Evolutionary conservation across 108 stramenopile species (phyloP).

Genomic region (Craspedostauros australis): DNA sequence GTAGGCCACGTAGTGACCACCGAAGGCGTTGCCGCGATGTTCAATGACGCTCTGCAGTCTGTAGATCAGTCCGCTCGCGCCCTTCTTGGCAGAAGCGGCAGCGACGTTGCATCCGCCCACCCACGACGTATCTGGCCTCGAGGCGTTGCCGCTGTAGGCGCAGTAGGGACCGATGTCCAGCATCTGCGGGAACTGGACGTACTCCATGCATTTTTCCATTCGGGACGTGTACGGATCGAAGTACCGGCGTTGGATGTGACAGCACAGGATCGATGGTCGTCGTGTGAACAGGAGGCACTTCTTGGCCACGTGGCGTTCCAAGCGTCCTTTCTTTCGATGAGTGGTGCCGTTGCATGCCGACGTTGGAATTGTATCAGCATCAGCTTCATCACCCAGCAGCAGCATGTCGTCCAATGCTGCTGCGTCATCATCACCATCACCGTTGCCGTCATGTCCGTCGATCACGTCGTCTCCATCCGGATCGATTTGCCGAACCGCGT

Average conservation of each 20-base stretch:
- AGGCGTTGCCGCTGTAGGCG: conserved; percentile 59
- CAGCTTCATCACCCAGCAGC: neutral
- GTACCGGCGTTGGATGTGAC: conserved; percentile 79
- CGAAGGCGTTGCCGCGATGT: conserved; percentile 64
- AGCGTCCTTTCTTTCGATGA: no score
- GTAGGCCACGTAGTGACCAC: conserved; percentile 75
- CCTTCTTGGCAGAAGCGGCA: neutral
- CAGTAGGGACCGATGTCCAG: conserved; percentile 59
- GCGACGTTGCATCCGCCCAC: conserved; percentile 15
- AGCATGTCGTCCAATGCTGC: neutral
- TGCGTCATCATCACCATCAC: no score
- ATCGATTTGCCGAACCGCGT: conserved; percentile 1
- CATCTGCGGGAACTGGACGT: conserved; percentile 53
- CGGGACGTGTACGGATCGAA: conserved; percentile 44
- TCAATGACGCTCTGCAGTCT: conserved; percentile 67
- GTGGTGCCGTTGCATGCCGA: no score
- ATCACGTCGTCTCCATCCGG: conserved; percentile 19
- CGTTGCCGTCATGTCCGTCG: no score
- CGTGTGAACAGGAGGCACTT: conserved; percentile 68
- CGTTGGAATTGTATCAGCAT: neutral
- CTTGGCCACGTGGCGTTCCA: conserved; percentile 41
- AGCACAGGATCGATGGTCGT: conserved; percentile 56
- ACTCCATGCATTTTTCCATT: conserved; percentile 59
- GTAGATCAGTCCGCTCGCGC: conserved; percentile 25
- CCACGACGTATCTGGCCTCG: conserved; percentile 12